These are phyloP conservation scores for Arthrobotrys musiformis DNA, from an alignment of 2,329 filamentous ascomycete species.

Conservation along the genomic window DNA sequence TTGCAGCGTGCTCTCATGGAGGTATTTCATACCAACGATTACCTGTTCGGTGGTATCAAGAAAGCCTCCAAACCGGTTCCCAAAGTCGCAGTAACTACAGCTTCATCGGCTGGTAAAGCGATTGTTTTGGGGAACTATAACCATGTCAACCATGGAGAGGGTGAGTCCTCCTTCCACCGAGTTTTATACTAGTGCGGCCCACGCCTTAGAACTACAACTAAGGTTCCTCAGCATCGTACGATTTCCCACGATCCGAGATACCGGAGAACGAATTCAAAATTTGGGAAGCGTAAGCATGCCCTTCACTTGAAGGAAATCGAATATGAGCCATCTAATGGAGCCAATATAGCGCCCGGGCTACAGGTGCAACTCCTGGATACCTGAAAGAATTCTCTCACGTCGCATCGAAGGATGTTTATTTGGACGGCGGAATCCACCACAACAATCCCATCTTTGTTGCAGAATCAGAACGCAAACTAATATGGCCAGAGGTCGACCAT, in stretches of 20 bases:
- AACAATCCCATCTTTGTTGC: slow-evolving; percentile 68
- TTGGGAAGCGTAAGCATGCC: slow-evolving; percentile 65
- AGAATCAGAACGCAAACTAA: slow-evolving; percentile 64
- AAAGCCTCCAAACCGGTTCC: slow-evolving; percentile 40
- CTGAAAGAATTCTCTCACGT: slow-evolving; percentile 68
- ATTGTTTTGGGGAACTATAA: slow-evolving; percentile 66
- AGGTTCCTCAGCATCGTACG: slow-evolving; percentile 58
- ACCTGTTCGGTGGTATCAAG: slow-evolving; percentile 62
- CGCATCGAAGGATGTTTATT: slow-evolving; percentile 65
- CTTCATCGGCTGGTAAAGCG: slow-evolving; percentile 63
- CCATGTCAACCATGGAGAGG: slow-evolving; percentile 58
- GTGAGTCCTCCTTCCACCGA: slow-evolving; percentile 55
- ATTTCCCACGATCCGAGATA: slow-evolving; percentile 63
- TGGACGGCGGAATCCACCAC: slow-evolving; percentile 67
- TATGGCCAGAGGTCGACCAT: slow-evolving; percentile 60
- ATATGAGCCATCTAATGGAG: too few species aligned
- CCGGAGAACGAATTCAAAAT: slow-evolving; percentile 63
- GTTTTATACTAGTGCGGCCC: too few species aligned
- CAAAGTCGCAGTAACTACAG: slow-evolving; percentile 65
- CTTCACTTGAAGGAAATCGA: neutral
- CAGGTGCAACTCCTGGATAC: slow-evolving; percentile 66
- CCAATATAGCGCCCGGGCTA: slow-evolving; percentile 66
- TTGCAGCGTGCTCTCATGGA: slow-evolving; percentile 61
- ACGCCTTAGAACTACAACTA: neutral
- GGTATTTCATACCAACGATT: slow-evolving; percentile 61